Evolutionary conservation across 2,329 filamentous ascomycete genomes (phyloP).

Genomic region (Aspergillus candidus): DNA sequence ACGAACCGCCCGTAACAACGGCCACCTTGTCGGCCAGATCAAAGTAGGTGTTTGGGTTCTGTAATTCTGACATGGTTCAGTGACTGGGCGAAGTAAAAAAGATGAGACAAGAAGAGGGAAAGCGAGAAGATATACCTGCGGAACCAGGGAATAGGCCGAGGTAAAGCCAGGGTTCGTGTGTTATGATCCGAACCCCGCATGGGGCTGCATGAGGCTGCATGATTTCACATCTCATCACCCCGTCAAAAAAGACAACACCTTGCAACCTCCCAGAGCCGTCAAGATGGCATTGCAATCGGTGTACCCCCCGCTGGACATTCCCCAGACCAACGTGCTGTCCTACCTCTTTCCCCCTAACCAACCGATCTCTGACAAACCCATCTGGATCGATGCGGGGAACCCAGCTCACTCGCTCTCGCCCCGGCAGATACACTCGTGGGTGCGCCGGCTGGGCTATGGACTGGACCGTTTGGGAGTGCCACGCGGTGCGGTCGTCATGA

Average conservation of each 20-base stretch:
- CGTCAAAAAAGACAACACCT: too few relatives aligned
- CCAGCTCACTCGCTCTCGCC: conserved; percentile 5
- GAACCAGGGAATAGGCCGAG: not conserved
- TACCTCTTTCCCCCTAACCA: conserved; percentile 8
- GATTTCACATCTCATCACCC: too few relatives aligned
- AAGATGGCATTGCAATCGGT: conserved; percentile 2
- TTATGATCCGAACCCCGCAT: not conserved
- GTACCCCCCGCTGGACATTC: conserved; percentile 3
- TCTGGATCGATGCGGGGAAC: conserved; percentile 9
- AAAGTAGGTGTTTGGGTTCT: conserved; percentile 5
- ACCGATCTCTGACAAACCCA: conserved; percentile 5
- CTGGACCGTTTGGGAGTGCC: conserved; percentile 2
- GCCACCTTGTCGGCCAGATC: conserved; percentile 8
- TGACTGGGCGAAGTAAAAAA: too few relatives aligned
- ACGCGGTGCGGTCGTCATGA: conserved; percentile 5
- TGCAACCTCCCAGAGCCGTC: not conserved
- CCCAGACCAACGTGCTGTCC: conserved; percentile 7
- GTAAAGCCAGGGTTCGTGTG: not conserved
- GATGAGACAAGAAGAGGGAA: too few relatives aligned
- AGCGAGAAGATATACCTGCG: too few relatives aligned
- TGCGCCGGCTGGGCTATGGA: conserved; percentile 7
- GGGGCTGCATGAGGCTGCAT: not conserved
- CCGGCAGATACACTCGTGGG: conserved; percentile 7
- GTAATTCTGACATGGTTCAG: conserved; percentile 6
- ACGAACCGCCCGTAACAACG: conserved; percentile 8